A percentile compares a stretch with the other conserved stretches of the same genome.
phyloP scores from a whole-genome alignment of 257 asterid genomes.

The Hygrophila difformis region DNA sequence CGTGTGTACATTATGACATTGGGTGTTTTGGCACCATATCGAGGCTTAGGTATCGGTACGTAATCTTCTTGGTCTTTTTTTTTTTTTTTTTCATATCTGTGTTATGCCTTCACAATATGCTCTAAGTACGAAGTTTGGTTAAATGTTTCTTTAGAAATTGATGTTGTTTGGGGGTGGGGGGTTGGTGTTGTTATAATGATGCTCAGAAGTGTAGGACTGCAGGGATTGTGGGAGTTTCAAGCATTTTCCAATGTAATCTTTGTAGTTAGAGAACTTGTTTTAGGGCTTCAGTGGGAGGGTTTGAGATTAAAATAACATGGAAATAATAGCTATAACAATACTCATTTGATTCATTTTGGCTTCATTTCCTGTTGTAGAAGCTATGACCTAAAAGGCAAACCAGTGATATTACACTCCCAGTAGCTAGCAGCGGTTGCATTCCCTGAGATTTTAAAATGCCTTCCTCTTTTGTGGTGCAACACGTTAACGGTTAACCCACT shows the following conservation, averaged over 20 bases:
- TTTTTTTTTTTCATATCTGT: neutral
- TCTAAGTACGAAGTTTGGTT: neutral
- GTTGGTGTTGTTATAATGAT: neutral
- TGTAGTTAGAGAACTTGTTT: too few relatives aligned
- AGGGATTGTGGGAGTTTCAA: neutral
- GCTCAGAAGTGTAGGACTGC: neutral
- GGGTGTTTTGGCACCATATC: constrained; percentile 57
- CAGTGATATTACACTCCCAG: too few relatives aligned
- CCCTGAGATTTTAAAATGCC: neutral
- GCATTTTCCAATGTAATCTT: too few relatives aligned
- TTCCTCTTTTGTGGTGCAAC: neutral
- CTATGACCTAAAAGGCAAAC: too few relatives aligned
- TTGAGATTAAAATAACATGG: too few relatives aligned
- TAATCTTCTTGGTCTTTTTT: constrained; percentile 4
- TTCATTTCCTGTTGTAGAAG: too few relatives aligned
- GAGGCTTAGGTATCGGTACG: constrained; percentile 47
- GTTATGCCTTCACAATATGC: neutral
- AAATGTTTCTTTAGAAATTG: neutral
- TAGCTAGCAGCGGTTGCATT: too few relatives aligned
- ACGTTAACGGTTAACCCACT: too few relatives aligned
- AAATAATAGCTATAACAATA: too few relatives aligned
- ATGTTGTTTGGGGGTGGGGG: neutral
- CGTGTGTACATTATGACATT: constrained; percentile 86
- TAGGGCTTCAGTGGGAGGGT: too few relatives aligned
- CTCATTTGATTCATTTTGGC: too few relatives aligned